phyloP scores from a whole-genome alignment of 116 monocot genomes.

The Dioscorea cayenensis region DNA sequence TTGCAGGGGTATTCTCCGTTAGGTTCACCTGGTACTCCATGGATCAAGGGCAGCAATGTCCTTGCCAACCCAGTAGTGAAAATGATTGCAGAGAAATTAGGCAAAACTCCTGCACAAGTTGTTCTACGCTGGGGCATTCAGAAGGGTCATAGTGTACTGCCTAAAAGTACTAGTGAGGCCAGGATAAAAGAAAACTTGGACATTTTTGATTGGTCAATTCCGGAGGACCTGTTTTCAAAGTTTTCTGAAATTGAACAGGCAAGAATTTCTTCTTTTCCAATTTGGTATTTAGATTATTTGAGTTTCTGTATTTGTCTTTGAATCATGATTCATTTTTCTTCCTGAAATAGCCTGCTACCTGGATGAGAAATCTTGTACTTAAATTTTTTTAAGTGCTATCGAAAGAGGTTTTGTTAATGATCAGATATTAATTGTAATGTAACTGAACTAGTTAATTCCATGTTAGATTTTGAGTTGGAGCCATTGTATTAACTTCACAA shows the following conservation, averaged over 20 bases:
- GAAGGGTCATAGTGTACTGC: slow-evolving; percentile 69
- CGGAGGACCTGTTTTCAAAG: slow-evolving; percentile 56
- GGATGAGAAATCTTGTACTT: too few relatives aligned
- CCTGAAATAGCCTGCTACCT: too few relatives aligned
- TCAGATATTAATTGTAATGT: too few relatives aligned
- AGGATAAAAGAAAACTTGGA: slow-evolving; percentile 74
- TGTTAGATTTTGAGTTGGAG: too few relatives aligned
- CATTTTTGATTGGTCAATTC: slow-evolving; percentile 71
- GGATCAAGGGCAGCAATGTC: slow-evolving; percentile 33
- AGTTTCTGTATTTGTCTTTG: background rate
- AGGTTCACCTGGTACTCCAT: slow-evolving; percentile 62
- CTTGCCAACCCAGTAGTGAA: slow-evolving; percentile 36
- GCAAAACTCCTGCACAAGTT: slow-evolving; percentile 78
- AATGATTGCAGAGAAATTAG: slow-evolving; percentile 53
- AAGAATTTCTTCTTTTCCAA: slow-evolving; percentile 10
- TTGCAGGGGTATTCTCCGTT: slow-evolving; percentile 72
- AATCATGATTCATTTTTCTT: too few relatives aligned
- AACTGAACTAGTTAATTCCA: too few relatives aligned
- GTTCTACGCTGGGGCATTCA: slow-evolving; percentile 81
- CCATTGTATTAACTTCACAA: too few relatives aligned
- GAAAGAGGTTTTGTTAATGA: too few relatives aligned
- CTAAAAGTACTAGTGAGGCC: slow-evolving; percentile 57
- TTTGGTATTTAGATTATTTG: background rate
- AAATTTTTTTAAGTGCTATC: too few relatives aligned
- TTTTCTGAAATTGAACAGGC: slow-evolving; percentile 77